Conservation (phyloP, 768 basidiomycete species). For the Tylopilus rubrobrunneus region DNA sequence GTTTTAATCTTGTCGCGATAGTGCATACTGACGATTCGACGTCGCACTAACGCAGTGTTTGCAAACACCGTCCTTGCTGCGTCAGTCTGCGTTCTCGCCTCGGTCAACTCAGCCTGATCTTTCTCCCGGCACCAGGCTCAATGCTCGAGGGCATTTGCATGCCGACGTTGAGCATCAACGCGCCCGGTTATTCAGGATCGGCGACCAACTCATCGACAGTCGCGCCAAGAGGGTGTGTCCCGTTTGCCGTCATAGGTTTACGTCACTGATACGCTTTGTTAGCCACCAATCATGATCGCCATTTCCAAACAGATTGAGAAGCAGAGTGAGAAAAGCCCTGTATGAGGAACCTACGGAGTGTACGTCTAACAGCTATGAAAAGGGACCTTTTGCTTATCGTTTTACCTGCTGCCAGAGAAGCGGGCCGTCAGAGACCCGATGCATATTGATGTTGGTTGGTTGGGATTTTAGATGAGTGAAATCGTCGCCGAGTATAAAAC, state of each 20-base stretch:
- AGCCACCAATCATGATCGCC: conserved; percentile 16
- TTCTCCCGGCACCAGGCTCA: conserved; percentile 5
- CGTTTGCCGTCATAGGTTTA: not conserved
- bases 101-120: not conserved
- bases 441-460: not conserved
- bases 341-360: not conserved
- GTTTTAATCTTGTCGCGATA: not conserved
- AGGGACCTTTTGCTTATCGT: not conserved
- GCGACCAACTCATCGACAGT: conserved; percentile 5
- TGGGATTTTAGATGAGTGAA: not conserved
- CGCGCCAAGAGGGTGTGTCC: conserved; percentile 6
- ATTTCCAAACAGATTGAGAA: conserved; percentile 12
- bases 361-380: not conserved
- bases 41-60: conserved; percentile 9
- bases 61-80: conserved; percentile 15
- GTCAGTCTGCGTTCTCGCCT: conserved; percentile 7
- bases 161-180: conserved; percentile 16
- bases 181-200: not conserved
- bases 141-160: conserved; percentile 4
- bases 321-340: conserved; percentile 3
- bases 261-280: not conserved
- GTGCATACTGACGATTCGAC: not conserved
- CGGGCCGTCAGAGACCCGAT: no score
- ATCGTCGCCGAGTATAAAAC: not conserved
- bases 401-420: not conserved